Evolutionary conservation across 2,329 filamentous ascomycete species (phyloP), one percentile per base, ranked within the genome.

Genomic region (Pseudogymnoascus sp.): DNA sequence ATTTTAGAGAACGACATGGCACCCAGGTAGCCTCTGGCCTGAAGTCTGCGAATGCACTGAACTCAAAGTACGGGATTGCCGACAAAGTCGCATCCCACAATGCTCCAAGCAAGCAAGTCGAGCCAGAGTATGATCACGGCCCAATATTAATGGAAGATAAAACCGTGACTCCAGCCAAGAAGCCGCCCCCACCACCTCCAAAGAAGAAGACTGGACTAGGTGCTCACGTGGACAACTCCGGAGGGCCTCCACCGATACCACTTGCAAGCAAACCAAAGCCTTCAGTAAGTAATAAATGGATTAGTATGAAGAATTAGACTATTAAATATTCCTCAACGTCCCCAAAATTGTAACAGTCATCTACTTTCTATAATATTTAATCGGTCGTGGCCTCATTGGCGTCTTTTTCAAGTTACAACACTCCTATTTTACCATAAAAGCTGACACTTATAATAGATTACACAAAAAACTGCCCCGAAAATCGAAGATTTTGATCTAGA

Each of bases 1-100:
- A 83, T 68, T 85, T 87, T 68, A 79, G 81, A 49, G 80, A 85
- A 68, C 74, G 82, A 38, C 83, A 87, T 68, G 81, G 81, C 1
- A 83, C 84, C 43, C 82, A 85, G 68, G 80, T 84, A 12, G 78
- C 80, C 12, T 73, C 78, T 12, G 83, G 83, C 1, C 81, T 77
- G 73, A 75, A 79, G 66, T 69, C 71, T 6, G 72, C 71, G 16
- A 72, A 72, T 62, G 71, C 70, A 39, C 23, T 72, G 35, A 72
- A 73, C 60, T 66, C 60, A 4, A 72, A 72, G 61, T 73, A 74
- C 61, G 70, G 71, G 0, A 66, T 73, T 63, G 61, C 69, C 16
- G 68, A 71, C 60, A 72, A 72, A 63, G 64, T 71, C 43, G 68
- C 67, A 33, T 61, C 65, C 4, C 68, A 67, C 60, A 67, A 64